phyloP scores from a whole-genome alignment of 805 yeast genomes.

The Saccharomyces kudriavzevii region DNA sequence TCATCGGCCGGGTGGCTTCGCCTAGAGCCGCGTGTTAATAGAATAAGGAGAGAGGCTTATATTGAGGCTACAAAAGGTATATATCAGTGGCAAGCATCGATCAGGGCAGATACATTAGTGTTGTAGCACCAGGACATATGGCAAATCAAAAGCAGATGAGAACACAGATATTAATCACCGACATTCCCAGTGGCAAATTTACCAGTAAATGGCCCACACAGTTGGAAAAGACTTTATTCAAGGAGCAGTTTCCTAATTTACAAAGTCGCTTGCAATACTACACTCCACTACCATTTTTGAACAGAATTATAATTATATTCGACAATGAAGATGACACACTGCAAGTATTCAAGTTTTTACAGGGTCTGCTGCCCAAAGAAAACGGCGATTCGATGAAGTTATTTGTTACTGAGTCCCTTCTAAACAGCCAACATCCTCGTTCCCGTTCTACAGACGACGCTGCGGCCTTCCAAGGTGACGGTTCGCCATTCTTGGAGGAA shows the following conservation, averaged over 20 bases:
- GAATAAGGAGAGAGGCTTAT: neutral
- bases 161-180: conserved; percentile 29
- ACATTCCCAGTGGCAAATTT: conserved; percentile 22
- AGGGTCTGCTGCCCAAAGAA: conserved; percentile 5
- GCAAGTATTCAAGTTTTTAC: conserved; percentile 17
- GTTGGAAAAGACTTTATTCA: conserved; percentile 19
- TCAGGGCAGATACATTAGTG: neutral
- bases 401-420: conserved; percentile 30
- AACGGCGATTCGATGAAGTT: conserved; percentile 17
- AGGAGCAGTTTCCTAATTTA: conserved; percentile 18
- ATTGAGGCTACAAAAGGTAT: neutral
- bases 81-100: neutral
- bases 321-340: conserved; percentile 21
- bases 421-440: conserved; percentile 7
- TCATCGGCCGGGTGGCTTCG: neutral
- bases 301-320: conserved; percentile 37
- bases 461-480: neutral
- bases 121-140: neutral
- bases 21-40: neutral
- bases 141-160: conserved; percentile 3
- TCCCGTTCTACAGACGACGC: conserved; percentile 6
- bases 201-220: conserved; percentile 20
- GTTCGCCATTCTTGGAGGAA: neutral
- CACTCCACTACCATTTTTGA: conserved; percentile 35
- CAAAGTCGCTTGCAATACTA: conserved; percentile 22